Evolutionary conservation across 2,329 filamentous ascomycete species (phyloP).

Genomic region (Stachybotrys echinatus): DNA sequence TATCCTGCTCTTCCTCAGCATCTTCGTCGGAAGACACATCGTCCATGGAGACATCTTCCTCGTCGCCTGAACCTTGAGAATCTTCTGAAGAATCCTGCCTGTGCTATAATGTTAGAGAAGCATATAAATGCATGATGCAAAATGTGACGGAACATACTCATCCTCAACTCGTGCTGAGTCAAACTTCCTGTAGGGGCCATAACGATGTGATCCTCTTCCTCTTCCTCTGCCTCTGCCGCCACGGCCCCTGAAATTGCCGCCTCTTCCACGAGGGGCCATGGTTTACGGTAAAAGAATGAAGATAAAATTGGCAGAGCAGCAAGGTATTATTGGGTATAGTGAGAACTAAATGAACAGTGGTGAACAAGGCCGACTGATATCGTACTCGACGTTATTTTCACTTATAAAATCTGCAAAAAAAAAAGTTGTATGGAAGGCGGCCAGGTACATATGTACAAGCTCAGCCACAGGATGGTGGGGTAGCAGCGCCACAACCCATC

Average conservation of each 20-base stretch:
- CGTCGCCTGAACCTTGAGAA: constrained; percentile 20
- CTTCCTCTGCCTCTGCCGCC: constrained; percentile 23
- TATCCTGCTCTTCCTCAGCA: constrained; percentile 40
- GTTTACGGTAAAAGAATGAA: neutral
- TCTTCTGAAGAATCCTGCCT: constrained; percentile 18
- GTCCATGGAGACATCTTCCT: constrained; percentile 30
- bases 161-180: constrained; percentile 29
- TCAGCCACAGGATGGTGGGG: neutral
- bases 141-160: constrained; percentile 20
- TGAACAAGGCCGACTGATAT: neutral
- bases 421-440: constrained; percentile 28
- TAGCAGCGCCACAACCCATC: constrained; percentile 19
- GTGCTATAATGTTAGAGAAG: constrained; percentile 1
- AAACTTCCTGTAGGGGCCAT: constrained; percentile 29
- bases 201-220: constrained; percentile 28
- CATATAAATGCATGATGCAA: neutral
- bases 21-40: constrained; percentile 39
- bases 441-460: constrained; percentile 23
- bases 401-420: constrained; percentile 15
- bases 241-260: constrained; percentile 24
- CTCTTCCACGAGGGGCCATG: constrained; percentile 31
- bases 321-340: constrained; percentile 3
- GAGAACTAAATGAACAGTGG: constrained; percentile 1
- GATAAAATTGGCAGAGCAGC: constrained; percentile 4
- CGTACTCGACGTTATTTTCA: neutral